A percentile compares a stretch with the other conserved stretches of the same genome.
Conservation (phyloP, 2,329 filamentous ascomycete genomes). For the Kalaharituber pfeilii region DNA sequence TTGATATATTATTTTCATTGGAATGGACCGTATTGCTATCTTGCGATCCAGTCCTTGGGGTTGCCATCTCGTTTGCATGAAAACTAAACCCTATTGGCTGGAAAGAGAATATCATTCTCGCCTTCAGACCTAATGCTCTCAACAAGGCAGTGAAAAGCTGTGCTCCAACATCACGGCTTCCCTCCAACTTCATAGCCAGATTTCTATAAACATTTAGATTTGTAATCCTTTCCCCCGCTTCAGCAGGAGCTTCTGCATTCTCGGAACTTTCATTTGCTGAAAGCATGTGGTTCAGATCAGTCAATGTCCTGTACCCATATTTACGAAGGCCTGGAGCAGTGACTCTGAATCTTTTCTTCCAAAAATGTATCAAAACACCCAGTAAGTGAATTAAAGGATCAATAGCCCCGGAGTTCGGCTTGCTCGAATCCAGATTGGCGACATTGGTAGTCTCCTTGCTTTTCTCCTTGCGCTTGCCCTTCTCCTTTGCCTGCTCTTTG, state of each 20-base stretch:
- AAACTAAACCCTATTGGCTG: constrained; percentile 83
- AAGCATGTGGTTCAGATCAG: no score
- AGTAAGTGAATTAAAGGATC: constrained; percentile 55
- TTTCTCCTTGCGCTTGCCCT: constrained; percentile 29
- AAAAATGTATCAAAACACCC: constrained; percentile 62
- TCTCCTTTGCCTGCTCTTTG: constrained; percentile 24
- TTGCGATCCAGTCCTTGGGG: no score
- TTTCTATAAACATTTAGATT: constrained; percentile 49
- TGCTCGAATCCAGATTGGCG: constrained; percentile 27
- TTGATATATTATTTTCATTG: constrained; percentile 16
- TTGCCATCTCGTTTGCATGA: constrained; percentile 38
- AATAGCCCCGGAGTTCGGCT: constrained; percentile 58
- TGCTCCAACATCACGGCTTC: constrained; percentile 72
- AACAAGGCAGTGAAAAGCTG: constrained; percentile 80
- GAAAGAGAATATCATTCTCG: constrained; percentile 65
- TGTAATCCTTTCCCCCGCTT: constrained; percentile 43
- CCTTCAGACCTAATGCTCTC: constrained; percentile 62
- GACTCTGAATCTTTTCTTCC: constrained; percentile 67
- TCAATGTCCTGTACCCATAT: constrained; percentile 35
- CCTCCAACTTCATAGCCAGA: constrained; percentile 50
- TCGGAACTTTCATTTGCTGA: no score
- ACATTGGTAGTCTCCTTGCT: constrained; percentile 26
- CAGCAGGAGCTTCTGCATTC: not conserved
- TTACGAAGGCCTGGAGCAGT: constrained; percentile 72
- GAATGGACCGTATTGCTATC: no score